phyloP scores from a whole-genome alignment of 495 filamentous ascomycete species.

The Penicillium riverlandense region DNA sequence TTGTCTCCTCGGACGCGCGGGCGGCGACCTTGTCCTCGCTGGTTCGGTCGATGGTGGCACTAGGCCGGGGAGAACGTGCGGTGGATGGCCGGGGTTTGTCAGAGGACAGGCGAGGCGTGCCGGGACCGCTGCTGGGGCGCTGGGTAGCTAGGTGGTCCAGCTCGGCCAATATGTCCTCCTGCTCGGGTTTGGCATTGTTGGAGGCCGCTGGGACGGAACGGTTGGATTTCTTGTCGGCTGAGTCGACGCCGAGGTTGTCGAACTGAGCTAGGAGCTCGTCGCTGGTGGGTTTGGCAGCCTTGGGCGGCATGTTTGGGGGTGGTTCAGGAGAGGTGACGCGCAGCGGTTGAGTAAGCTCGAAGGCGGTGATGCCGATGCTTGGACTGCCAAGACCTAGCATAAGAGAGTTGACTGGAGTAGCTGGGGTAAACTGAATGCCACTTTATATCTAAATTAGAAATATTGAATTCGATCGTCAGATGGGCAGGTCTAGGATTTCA shows the following conservation, averaged over 20 bases:
- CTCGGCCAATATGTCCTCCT: constrained; percentile 72
- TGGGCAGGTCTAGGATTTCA: too few species aligned
- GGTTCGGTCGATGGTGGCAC: constrained; percentile 47
- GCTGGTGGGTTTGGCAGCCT: constrained; percentile 54
- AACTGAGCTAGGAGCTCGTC: constrained; percentile 83
- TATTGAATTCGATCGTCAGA: too few species aligned
- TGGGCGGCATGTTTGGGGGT: constrained; percentile 30
- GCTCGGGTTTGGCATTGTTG: constrained; percentile 39
- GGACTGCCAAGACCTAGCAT: constrained; percentile 20
- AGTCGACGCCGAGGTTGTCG: constrained; percentile 58
- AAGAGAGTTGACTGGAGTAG: too few species aligned
- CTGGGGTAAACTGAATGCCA: too few species aligned
- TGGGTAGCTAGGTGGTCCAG: constrained; percentile 71
- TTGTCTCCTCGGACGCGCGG: constrained; percentile 71
- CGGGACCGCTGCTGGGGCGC: constrained; percentile 61
- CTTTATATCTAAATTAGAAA: neutral
- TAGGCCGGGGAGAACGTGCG: constrained; percentile 50
- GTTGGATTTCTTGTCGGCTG: constrained; percentile 29
- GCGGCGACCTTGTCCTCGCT: constrained; percentile 55
- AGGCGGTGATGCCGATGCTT: constrained; percentile 2
- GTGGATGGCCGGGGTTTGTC: constrained; percentile 36
- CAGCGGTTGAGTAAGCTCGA: too few species aligned
- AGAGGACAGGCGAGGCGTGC: constrained; percentile 72
- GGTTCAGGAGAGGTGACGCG: constrained; percentile 28
- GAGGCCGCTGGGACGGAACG: constrained; percentile 22